A percentile compares a stretch with the other conserved stretches of the same genome.
Conservation (phyloP, 345 rosid genomes). For the Eucalyptus grandis region DNA sequence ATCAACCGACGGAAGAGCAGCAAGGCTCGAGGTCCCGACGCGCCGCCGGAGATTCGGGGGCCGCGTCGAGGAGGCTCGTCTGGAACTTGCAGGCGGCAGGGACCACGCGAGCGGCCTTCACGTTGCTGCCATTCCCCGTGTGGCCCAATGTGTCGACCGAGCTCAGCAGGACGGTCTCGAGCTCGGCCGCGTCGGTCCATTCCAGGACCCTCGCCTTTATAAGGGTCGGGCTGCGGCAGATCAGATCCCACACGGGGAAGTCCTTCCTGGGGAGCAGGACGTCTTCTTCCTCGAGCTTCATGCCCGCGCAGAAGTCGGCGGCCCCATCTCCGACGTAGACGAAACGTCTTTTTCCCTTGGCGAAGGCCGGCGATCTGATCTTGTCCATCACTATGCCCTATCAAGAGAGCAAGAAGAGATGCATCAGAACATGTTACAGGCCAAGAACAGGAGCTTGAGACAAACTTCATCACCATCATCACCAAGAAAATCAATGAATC, state of each 20-base stretch:
- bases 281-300: constrained; percentile 47
- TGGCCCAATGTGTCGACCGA: background rate
- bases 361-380: constrained; percentile 36
- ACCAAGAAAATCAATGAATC: background rate
- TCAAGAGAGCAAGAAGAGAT: background rate
- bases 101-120: background rate
- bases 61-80: background rate
- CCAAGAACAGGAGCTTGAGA: background rate
- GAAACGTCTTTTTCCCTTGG: constrained; percentile 29
- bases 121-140: background rate
- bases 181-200: constrained; percentile 60
- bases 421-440: too few relatives aligned
- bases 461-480: background rate
- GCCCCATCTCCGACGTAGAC: constrained; percentile 74
- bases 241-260: constrained; percentile 72
- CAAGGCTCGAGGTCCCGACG: background rate
- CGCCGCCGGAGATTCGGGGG: background rate
- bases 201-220: constrained; percentile 56
- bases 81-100: background rate
- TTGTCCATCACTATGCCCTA: constrained; percentile 56
- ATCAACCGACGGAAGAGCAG: background rate
- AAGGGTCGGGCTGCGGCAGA: constrained; percentile 30
- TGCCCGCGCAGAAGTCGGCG: constrained; percentile 73
- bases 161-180: constrained; percentile 25
- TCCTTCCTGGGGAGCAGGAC: constrained; percentile 76